Evolutionary conservation across 495 filamentous ascomycete species (phyloP).

Genomic region (Podospora conica): DNA sequence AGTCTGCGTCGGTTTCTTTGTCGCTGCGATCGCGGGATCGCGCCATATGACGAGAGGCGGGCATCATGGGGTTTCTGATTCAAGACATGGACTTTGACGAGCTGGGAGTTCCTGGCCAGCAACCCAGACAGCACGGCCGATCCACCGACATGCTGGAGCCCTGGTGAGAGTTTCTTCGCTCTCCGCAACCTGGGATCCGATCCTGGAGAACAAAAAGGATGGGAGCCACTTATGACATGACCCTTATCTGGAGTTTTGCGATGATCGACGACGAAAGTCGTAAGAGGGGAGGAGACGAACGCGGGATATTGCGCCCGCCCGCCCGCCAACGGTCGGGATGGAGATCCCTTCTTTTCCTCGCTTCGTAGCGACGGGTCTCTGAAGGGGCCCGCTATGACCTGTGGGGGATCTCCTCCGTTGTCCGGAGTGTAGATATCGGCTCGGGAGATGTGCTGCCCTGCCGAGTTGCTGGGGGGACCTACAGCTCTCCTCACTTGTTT

Average conservation of each 20-base stretch:
- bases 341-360: neutral
- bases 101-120: neutral
- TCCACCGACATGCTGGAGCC: neutral
- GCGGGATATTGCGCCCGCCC: neutral
- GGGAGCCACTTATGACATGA: neutral
- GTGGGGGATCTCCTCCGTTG: neutral
- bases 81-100: neutral
- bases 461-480: neutral
- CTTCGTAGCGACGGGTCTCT: neutral
- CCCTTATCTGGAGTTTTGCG: neutral
- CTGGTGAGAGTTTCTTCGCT: neutral
- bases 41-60: constrained; percentile 4
- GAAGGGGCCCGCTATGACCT: neutral
- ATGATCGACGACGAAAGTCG: neutral
- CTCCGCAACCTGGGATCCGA: neutral
- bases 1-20: neutral
- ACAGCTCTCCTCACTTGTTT: neutral
- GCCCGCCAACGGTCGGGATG: neutral
- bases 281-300: neutral
- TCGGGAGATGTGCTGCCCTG: neutral
- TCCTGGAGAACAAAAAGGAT: neutral
- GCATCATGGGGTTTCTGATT: neutral
- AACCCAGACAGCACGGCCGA: too few species aligned
- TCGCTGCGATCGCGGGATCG: neutral
- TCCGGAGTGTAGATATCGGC: neutral